Evolutionary conservation across 2,329 filamentous ascomycete species (phyloP).

Genomic region (Metarhizium robertsii): DNA sequence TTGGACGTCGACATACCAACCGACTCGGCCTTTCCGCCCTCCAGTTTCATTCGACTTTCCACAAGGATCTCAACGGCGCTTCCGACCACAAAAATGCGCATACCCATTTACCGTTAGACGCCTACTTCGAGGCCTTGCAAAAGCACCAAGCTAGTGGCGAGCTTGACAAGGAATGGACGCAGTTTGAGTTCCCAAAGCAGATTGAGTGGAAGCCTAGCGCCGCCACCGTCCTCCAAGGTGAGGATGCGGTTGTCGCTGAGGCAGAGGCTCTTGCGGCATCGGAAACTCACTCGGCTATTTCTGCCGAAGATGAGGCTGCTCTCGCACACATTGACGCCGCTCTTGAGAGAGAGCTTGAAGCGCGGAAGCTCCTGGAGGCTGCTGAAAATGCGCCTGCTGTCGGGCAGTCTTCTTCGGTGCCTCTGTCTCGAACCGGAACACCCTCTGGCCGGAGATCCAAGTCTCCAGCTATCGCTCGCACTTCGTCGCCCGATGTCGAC

Average conservation of each 20-base stretch:
- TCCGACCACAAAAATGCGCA: slow-evolving; percentile 46
- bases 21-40: slow-evolving; percentile 44
- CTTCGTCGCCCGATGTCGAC: slow-evolving; percentile 52
- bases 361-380: slow-evolving; percentile 34
- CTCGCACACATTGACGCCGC: slow-evolving; percentile 79
- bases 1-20: slow-evolving; percentile 47
- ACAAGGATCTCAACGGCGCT: slow-evolving; percentile 44
- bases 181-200: slow-evolving; percentile 79
- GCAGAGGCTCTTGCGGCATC: slow-evolving; percentile 25
- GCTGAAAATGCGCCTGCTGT: slow-evolving; percentile 30
- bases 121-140: slow-evolving; percentile 87
- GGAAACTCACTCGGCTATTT: slow-evolving; percentile 27
- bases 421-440: slow-evolving; percentile 30
- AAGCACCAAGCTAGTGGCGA: slow-evolving; percentile 57
- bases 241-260: slow-evolving; percentile 35
- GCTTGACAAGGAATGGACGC: slow-evolving; percentile 75
- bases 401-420: slow-evolving; percentile 28
- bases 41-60: slow-evolving; percentile 71
- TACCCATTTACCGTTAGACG: slow-evolving; percentile 63
- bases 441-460: slow-evolving; percentile 31
- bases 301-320: slow-evolving; percentile 44
- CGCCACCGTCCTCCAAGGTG: slow-evolving; percentile 48
- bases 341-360: slow-evolving; percentile 68
- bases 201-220: slow-evolving; percentile 76
- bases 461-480: slow-evolving; percentile 40